Percentiles rank a stretch among this genome's conserved stretches.
Conservation (phyloP, 805 yeast species). For the Yarrowia sp. region DNA sequence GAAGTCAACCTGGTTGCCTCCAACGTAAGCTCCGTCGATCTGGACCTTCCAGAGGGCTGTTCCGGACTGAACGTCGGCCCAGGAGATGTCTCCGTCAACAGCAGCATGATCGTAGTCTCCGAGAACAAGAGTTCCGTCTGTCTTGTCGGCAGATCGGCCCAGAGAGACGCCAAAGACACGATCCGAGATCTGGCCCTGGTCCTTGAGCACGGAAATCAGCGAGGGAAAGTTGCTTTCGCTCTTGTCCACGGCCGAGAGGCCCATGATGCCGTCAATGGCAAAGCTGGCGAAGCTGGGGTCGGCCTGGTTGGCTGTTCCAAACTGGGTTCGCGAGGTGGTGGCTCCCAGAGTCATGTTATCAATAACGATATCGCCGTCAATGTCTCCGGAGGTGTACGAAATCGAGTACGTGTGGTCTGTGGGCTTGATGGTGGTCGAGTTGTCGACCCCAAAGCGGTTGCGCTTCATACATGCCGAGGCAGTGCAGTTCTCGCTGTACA, state of each 20-base stretch:
- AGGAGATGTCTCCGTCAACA: slow-evolving; percentile 45
- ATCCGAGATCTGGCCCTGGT: slow-evolving; percentile 33
- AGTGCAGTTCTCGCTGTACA: slow-evolving; percentile 53
- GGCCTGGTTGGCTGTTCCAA: slow-evolving; percentile 55
- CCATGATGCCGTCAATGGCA: slow-evolving; percentile 59
- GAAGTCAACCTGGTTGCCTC: slow-evolving; percentile 41
- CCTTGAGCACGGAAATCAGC: slow-evolving; percentile 33
- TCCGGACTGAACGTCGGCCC: slow-evolving; percentile 39
- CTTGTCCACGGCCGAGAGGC: slow-evolving; percentile 52
- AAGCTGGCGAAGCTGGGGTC: slow-evolving; percentile 54
- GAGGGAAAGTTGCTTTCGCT: slow-evolving; percentile 37
- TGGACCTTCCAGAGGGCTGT: slow-evolving; percentile 50
- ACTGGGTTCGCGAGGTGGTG: slow-evolving; percentile 41
- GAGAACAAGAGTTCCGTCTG: slow-evolving; percentile 46
- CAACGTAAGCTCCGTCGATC: slow-evolving; percentile 43
- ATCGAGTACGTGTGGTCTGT: slow-evolving; percentile 45
- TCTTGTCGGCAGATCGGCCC: slow-evolving; percentile 38
- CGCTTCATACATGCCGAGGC: slow-evolving; percentile 46
- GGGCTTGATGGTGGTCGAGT: slow-evolving; percentile 28
- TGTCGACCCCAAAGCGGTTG: slow-evolving; percentile 27
- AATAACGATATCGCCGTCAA: slow-evolving; percentile 49
- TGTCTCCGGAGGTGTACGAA: slow-evolving; percentile 53
- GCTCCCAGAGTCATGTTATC: slow-evolving; percentile 44
- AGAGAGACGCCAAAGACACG: slow-evolving; percentile 49
- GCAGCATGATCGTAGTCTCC: slow-evolving; percentile 44